Conservation (phyloP, 1,284 basidiomycete species). For the Sporisorium graminicola region DNA sequence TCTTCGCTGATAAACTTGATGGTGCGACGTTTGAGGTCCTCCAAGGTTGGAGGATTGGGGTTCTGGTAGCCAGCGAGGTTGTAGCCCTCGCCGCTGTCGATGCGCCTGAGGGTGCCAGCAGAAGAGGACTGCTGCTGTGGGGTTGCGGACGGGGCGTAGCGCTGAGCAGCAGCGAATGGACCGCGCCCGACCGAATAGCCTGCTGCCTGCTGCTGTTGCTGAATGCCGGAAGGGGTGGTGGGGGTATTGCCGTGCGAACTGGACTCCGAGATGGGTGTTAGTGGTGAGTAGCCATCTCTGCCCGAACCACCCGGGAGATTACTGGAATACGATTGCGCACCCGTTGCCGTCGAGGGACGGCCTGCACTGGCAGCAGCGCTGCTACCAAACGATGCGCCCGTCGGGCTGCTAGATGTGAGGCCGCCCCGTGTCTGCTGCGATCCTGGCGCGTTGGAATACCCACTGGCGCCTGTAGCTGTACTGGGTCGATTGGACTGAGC, state of each 20-base stretch:
- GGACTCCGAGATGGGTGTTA: constrained; percentile 57
- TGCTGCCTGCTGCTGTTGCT: constrained; percentile 35
- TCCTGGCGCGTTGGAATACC: constrained; percentile 15
- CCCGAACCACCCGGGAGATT: constrained; percentile 2
- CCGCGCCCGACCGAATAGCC: constrained; percentile 64
- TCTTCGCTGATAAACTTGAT: constrained; percentile 68
- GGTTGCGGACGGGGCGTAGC: constrained; percentile 29
- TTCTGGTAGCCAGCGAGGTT: constrained; percentile 22
- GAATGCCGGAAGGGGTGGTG: constrained; percentile 34
- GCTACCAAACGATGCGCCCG: constrained; percentile 29
- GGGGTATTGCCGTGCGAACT: constrained; percentile 45
- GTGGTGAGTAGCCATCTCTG: constrained; percentile 33
- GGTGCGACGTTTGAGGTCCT: constrained; percentile 62
- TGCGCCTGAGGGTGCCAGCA: constrained; percentile 24
- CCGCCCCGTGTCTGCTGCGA: constrained; percentile 13
- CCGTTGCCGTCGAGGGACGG: constrained; percentile 51
- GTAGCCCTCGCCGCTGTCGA: constrained; percentile 53
- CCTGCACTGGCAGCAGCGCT: constrained; percentile 4
- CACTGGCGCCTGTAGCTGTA: constrained; percentile 56
- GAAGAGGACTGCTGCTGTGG: constrained; percentile 25
- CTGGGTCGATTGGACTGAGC: constrained; percentile 42
- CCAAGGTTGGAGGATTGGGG: constrained; percentile 47
- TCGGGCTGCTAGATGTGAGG: constrained; percentile 39
- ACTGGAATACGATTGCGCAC: constrained; percentile 29
- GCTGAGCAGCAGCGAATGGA: constrained; percentile 45